Percentiles rank a stretch among this genome's conserved stretches.
Conservation (phyloP, 2,329 filamentous ascomycete species). For the Daldinia eschscholtzii region DNA sequence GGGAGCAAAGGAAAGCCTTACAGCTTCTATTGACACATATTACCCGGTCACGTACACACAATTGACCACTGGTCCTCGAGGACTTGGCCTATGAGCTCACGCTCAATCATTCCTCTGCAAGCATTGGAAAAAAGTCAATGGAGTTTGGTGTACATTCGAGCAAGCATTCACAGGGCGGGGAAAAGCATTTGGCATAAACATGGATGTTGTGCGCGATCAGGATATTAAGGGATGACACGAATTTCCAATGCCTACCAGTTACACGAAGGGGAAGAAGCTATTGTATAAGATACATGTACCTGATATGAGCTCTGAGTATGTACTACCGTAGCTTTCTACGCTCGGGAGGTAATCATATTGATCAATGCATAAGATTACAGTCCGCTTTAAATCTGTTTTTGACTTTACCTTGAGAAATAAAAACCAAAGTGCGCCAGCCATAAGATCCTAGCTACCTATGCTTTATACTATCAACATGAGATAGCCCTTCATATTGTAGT, state of each 20-base stretch:
- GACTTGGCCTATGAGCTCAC: neutral
- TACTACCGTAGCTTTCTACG: constrained; percentile 24
- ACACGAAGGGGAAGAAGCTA: constrained; percentile 17
- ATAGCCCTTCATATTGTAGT: neutral
- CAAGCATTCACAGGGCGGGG: constrained; percentile 36
- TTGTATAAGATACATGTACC: constrained; percentile 45
- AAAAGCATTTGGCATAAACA: constrained; percentile 31
- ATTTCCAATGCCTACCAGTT: constrained; percentile 20
- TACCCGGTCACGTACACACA: constrained; percentile 34
- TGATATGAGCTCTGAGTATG: constrained; percentile 38
- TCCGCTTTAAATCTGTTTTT: constrained; percentile 9
- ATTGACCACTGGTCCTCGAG: constrained; percentile 2
- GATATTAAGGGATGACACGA: constrained; percentile 29
- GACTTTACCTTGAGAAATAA: neutral
- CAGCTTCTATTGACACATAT: constrained; percentile 43
- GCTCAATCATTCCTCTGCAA: constrained; percentile 11
- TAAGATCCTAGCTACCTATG: neutral
- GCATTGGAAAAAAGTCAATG: constrained; percentile 19
- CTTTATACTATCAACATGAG: neutral
- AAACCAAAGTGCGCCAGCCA: neutral
- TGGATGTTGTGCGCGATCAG: constrained; percentile 23
- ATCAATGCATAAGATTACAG: constrained; percentile 31
- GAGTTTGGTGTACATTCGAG: constrained; percentile 34
- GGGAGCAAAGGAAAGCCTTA: constrained; percentile 28
- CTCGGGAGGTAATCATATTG: constrained; percentile 18